phyloP scores from a whole-genome alignment of 352 stramenopile species.

The Chrysophaeum taylorii region DNA sequence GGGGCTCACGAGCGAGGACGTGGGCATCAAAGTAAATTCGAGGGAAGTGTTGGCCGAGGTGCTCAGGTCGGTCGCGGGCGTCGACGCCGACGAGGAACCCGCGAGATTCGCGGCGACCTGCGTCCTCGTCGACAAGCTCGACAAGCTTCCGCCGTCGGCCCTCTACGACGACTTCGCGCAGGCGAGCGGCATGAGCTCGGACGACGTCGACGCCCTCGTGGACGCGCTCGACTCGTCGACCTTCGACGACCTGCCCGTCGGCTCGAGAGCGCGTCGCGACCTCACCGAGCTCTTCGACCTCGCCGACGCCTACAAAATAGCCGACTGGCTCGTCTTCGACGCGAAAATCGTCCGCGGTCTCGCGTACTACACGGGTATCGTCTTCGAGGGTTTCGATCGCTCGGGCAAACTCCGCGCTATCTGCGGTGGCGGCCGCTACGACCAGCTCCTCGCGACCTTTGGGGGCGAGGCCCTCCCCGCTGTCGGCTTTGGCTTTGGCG shows the following conservation, averaged over 20 bases:
- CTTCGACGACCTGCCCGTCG: slow-evolving; percentile 53
- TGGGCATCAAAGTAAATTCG: slow-evolving; percentile 74
- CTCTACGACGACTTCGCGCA: slow-evolving; percentile 4
- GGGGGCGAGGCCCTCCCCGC: slow-evolving; percentile 57
- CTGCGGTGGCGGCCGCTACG: slow-evolving; percentile 65
- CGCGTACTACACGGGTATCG: slow-evolving; percentile 68
- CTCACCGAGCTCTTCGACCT: slow-evolving; percentile 46
- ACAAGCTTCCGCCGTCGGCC: slow-evolving; percentile 46
- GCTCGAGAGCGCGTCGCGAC: slow-evolving; percentile 36
- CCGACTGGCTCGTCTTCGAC: slow-evolving; percentile 66
- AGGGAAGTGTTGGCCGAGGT: slow-evolving; percentile 60
- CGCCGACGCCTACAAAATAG: slow-evolving; percentile 51
- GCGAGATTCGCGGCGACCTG: slow-evolving; percentile 53
- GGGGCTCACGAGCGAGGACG: slow-evolving; percentile 55
- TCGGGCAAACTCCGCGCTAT: slow-evolving; percentile 61
- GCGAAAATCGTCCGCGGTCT: slow-evolving; percentile 65
- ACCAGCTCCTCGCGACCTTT: slow-evolving; percentile 65
- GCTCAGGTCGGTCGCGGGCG: slow-evolving; percentile 28
- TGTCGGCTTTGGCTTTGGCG: slow-evolving; percentile 69
- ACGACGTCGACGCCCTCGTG: background rate
- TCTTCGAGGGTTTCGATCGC: slow-evolving; percentile 66
- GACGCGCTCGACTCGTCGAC: slow-evolving; percentile 12
- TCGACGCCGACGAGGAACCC: slow-evolving; percentile 32
- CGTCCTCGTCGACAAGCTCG: slow-evolving; percentile 71
- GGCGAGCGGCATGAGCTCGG: too few relatives aligned